phyloP scores from a whole-genome alignment of 345 rosid species.

The Citrus glauca region DNA sequence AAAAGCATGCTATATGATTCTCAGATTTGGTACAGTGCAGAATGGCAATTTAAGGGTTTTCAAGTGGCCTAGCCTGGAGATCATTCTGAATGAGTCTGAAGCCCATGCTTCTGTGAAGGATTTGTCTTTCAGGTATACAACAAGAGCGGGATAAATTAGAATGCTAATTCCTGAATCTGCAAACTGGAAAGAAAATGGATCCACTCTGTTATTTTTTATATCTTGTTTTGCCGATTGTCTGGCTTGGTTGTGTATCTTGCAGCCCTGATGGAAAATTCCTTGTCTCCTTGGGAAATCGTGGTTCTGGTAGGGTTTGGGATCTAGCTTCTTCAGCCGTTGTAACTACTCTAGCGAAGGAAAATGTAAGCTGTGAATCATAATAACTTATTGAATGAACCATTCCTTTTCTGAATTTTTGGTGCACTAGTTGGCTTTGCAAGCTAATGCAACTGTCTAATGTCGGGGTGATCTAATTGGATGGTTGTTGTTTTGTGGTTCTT shows the following conservation, averaged over 20 bases:
- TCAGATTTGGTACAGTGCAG: conserved; percentile 63
- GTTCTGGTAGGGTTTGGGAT: conserved; percentile 90
- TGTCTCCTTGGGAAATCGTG: conserved; percentile 64
- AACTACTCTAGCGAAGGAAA: conserved; percentile 63
- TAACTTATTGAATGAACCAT: neutral
- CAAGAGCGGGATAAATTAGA: conserved; percentile 4
- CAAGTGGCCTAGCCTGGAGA: conserved; percentile 89
- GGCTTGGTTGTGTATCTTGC: conserved; percentile 23
- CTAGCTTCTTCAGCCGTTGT: conserved; percentile 45
- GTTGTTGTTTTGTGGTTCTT: neutral
- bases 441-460: neutral
- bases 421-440: neutral
- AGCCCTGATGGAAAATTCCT: conserved; percentile 84
- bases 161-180: conserved; percentile 6
- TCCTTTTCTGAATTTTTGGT: conserved; percentile 2
- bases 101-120: conserved; percentile 65
- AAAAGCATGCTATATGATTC: conserved; percentile 26
- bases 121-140: conserved; percentile 71
- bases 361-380: conserved; percentile 36
- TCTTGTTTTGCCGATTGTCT: conserved; percentile 17
- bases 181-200: neutral
- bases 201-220: neutral
- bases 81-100: conserved; percentile 52
- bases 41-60: conserved; percentile 84
- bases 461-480: neutral